These are phyloP conservation scores for Ceratobasidium sp. DNA, from an alignment of 1,284 basidiomycete species.

Conservation along the genomic window DNA sequence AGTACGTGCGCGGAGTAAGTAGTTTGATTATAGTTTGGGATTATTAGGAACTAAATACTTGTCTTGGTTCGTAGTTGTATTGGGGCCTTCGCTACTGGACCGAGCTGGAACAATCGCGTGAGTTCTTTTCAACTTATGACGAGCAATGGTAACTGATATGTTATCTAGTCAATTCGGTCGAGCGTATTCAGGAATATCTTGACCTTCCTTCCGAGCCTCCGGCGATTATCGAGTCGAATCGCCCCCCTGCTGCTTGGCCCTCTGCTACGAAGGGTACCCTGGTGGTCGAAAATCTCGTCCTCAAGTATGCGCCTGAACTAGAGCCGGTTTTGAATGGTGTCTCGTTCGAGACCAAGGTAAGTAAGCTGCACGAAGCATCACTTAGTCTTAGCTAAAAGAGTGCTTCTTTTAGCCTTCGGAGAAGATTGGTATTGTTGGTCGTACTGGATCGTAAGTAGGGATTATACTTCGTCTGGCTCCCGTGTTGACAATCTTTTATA, in stretches of 20 bases:
- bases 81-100: constrained; percentile 40
- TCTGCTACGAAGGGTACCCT: constrained; percentile 59
- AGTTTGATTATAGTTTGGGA: background rate
- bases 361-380: constrained; percentile 45
- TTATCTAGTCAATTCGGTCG: constrained; percentile 70
- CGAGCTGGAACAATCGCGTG: constrained; percentile 48
- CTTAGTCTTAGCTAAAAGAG: background rate
- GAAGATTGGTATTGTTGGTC: constrained; percentile 75
- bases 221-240: constrained; percentile 69
- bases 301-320: constrained; percentile 87
- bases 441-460: constrained; percentile 65
- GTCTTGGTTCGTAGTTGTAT: constrained; percentile 2
- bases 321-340: constrained; percentile 82
- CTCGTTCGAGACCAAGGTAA: constrained; percentile 64
- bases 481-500: constrained; percentile 49
- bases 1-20: constrained; percentile 9
- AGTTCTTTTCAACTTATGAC: constrained; percentile 20
- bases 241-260: constrained; percentile 88
- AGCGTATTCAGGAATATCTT: constrained; percentile 89
- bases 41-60: background rate
- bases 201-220: constrained; percentile 88
- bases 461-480: constrained; percentile 6
- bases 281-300: constrained; percentile 73
- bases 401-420: constrained; percentile 62
- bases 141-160: constrained; percentile 48